Conservation (phyloP, 148 eudicot genomes). For the Rhododendron ferrugineum region DNA sequence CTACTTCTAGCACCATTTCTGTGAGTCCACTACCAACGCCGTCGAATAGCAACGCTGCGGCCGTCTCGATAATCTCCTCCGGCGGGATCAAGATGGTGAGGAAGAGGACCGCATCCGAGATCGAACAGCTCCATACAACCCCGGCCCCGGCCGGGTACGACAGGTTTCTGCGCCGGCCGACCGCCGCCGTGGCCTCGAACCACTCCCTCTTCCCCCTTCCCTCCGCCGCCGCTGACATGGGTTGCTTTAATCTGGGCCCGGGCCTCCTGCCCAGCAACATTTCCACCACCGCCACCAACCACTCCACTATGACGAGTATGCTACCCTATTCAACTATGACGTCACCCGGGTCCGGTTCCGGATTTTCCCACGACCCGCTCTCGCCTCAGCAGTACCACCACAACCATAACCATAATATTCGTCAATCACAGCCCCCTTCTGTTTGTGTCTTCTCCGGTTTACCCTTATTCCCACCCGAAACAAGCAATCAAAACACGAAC, state of each 20-base stretch:
- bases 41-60: too few relatives aligned
- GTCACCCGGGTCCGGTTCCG: conserved; percentile 19
- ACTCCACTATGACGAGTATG: conserved; percentile 30
- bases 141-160: neutral
- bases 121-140: conserved; percentile 30
- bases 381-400: neutral
- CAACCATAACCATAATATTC: neutral
- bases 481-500: conserved; percentile 1
- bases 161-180: conserved; percentile 17
- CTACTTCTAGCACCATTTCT: neutral
- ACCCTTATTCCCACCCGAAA: conserved; percentile 75
- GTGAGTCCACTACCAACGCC: neutral
- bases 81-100: conserved; percentile 38
- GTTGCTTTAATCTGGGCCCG: conserved; percentile 7
- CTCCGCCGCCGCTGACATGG: neutral
- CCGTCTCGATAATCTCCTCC: neutral
- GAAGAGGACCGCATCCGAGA: conserved; percentile 74
- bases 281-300: conserved; percentile 27
- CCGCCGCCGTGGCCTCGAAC: neutral
- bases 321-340: conserved; percentile 20
- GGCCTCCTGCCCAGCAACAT: neutral
- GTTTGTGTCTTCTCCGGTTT: conserved; percentile 86
- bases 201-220: neutral
- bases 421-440: conserved; percentile 20
- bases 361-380: conserved; percentile 5